Base-by-base conservation (phyloP, 2,329 filamentous ascomycete genomes). In the Colletotrichum falcatum region DNA sequence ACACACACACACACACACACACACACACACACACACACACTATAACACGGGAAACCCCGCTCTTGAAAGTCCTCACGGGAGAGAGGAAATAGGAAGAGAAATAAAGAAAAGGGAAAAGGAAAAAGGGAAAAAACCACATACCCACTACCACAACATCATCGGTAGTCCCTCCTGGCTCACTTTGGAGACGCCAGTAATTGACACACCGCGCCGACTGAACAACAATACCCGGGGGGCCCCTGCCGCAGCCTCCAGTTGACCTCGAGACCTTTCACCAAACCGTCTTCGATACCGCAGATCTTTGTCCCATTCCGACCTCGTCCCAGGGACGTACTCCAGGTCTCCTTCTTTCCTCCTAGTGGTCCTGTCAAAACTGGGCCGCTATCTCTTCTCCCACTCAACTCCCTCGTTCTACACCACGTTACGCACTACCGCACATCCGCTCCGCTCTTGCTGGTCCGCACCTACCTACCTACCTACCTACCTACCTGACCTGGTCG, bases 361-460 rank as follows among this genome's bases (percentile, higher is more conserved):
- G 54, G 44, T 55, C 70, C 56, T 70, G 70, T 70, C 70, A 65
- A 68, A 69, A 72, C 49, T 70, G 70, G 70, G 56, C 62, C 61
- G 44, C 62, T 49, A 65, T 72, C 61, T 65, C 65, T 68, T 30
- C 48, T 42, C 44, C 42, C 56, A 46, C 42, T 60, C 56, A n/a
- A 44, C 56, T 46, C 39, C 5, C 56, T 46, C 39, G 39, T 14
- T 46, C 46, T 35, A 61, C 49, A 65, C 69, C 61, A 66, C 61
- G 60, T 49, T 69, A 56, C 66, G 53, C 62, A 63, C 66, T 71
- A 60, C 66, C 67, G 59, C 48, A 33, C 54, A 53, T 61, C 59
- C 65, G 65, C 65, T 69, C 68, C 59, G 67, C 67, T 64, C 48
- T 67, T 53, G 65, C 68, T 68, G 56, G 59, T 49, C 67, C 39